Evolutionary conservation across 352 stramenopile genomes (phyloP), one percentile per base, ranked within the genome.

Genomic region (Phytophthora palmivora): DNA sequence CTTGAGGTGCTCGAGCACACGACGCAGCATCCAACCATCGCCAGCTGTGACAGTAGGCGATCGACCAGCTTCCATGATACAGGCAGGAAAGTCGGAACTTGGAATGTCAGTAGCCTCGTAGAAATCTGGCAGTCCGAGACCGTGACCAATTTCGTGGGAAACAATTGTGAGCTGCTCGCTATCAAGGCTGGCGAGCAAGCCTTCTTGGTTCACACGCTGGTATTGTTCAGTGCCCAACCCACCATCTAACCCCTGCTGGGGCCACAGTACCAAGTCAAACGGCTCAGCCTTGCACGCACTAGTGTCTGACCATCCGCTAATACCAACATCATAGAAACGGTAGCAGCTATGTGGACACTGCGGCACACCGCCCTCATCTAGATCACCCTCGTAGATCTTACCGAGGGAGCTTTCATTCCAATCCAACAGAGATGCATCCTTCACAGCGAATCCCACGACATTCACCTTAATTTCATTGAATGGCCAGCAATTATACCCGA

Each of bases 261-360:
- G 67, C 67, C 63, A 72, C 18, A 76, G 62, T 14, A 54, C 72
- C 8, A 76, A 44, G 34, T 72, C 67, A 26, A 72, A n/a, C n/a
- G n/a, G n/a, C n/a, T n/a, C n/a, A 76, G 12, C 51, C 56, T 30
- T 64, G n/a, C n/a, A n/a, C n/a, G n/a, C n/a, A n/a, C n/a, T n/a
- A n/a, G n/a, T n/a, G n/a, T n/a, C n/a, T n/a, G n/a, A n/a, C n/a
- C n/a, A n/a, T n/a, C n/a, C n/a, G n/a, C n/a, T n/a, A n/a, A n/a
- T n/a, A n/a, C n/a, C n/a, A n/a, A n/a, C n/a, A n/a, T n/a, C n/a
- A n/a, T n/a, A n/a, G n/a, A n/a, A n/a, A n/a, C n/a, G n/a, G 54
- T 78, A 74, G 50, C 64, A 78, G 0, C 43, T 51, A 11, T 70
- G 49, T 15, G 69, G 69, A n/a, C 69, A 78, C 38, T 55, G 62